A percentile compares a stretch with the other conserved stretches of the same genome.
phyloP scores from a whole-genome alignment of 2,329 filamentous ascomycete species.

The Fusarium lateritium region DNA sequence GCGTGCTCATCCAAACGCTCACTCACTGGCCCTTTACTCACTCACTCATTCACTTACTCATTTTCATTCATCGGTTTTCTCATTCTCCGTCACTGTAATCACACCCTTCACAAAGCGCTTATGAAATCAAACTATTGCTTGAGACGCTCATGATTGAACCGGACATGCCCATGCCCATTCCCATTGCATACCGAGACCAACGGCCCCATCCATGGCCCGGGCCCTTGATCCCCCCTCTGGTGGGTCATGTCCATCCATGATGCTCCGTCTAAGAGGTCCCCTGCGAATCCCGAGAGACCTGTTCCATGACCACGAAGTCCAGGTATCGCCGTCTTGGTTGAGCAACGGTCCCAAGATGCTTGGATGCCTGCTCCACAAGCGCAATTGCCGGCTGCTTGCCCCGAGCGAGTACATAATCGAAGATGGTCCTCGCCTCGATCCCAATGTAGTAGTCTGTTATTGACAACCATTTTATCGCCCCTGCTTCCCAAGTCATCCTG shows the following conservation, averaged over 20 bases:
- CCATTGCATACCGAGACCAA: constrained; percentile 18
- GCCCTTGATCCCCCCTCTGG: constrained; percentile 18
- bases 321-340: constrained; percentile 40
- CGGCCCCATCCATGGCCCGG: constrained; percentile 38
- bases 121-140: constrained; percentile 19
- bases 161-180: constrained; percentile 29
- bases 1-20: constrained; percentile 27
- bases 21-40: constrained; percentile 33
- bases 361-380: constrained; percentile 35
- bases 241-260: constrained; percentile 42
- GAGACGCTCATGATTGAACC: constrained; percentile 33
- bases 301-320: constrained; percentile 39
- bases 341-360: constrained; percentile 34
- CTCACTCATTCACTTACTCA: constrained; percentile 11
- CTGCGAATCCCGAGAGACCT: constrained; percentile 40
- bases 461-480: constrained; percentile 32
- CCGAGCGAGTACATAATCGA: constrained; percentile 51
- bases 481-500: constrained; percentile 29
- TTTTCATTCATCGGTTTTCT: constrained; percentile 27
- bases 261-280: constrained; percentile 42
- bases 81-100: constrained; percentile 17
- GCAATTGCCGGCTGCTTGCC: constrained; percentile 43
- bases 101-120: constrained; percentile 24
- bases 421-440: constrained; percentile 47
- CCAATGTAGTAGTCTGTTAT: constrained; percentile 49